phyloP scores from a whole-genome alignment of 2,329 filamentous ascomycete genomes.

The Aureobasidium vineae region DNA sequence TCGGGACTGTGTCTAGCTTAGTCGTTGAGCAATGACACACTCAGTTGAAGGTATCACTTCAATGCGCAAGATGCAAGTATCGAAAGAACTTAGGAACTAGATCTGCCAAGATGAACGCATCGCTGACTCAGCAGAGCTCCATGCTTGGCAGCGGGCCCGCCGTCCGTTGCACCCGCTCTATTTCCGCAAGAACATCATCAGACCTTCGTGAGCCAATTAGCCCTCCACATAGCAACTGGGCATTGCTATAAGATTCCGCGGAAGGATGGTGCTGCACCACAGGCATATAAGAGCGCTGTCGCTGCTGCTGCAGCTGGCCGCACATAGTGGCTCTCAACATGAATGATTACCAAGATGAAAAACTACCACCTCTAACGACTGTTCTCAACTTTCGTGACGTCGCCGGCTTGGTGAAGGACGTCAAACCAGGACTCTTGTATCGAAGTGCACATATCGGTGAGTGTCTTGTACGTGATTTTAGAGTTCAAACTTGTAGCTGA shows the following conservation, averaged over 20 bases:
- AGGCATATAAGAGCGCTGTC: background rate
- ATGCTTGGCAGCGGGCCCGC: background rate
- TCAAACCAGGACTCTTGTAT: conserved; percentile 1
- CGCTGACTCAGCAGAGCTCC: background rate
- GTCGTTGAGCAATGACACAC: no score
- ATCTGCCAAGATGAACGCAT: background rate
- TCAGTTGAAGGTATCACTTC: no score
- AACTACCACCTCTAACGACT: background rate
- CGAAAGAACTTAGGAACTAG: no score
- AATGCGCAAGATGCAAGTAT: no score
- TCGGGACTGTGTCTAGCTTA: no score
- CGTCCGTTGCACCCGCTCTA: background rate
- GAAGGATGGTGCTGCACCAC: background rate
- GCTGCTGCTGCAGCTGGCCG: fast-evolving
- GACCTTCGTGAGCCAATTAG: background rate
- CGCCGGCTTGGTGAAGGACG: background rate
- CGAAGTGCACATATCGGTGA: background rate
- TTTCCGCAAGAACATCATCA: background rate
- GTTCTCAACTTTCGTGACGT: conserved; percentile 10
- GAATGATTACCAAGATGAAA: background rate
- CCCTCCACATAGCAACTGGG: background rate
- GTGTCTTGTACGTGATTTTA: no score
- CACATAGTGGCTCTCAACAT: background rate
- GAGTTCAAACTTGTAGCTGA: background rate
- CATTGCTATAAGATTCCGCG: background rate